phyloP scores from a whole-genome alignment of 805 yeast genomes.

The Saccharomycopsis sp. region DNA sequence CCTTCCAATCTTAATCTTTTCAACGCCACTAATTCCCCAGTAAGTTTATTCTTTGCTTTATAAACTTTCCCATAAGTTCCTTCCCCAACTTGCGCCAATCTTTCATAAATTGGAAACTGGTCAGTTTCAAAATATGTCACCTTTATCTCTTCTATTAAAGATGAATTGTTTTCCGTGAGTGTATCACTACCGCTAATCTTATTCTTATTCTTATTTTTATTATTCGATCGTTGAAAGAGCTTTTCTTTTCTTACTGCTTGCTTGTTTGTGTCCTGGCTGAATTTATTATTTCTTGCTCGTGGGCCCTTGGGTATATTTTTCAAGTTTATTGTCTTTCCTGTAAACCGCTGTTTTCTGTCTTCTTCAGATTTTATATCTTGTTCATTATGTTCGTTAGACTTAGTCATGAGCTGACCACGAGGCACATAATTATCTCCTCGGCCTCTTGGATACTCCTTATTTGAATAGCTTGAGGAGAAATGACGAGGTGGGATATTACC shows the following conservation, averaged over 20 bases:
- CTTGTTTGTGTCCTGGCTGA: not conserved
- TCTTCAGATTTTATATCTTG: not conserved
- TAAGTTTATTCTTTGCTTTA: slow-evolving; percentile 67
- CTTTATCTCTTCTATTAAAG: not conserved
- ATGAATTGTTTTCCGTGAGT: not conserved
- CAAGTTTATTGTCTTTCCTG: slow-evolving; percentile 3
- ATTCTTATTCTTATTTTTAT: not conserved
- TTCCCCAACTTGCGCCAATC: slow-evolving; percentile 92
- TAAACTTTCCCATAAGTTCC: slow-evolving; percentile 97
- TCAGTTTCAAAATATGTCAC: not conserved
- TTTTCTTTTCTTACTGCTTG: not conserved
- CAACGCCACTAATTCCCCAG: slow-evolving; percentile 74
- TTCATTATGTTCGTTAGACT: not conserved
- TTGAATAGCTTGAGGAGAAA: slow-evolving; percentile 6
- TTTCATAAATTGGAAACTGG: slow-evolving; percentile 40
- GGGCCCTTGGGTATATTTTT: slow-evolving; percentile 10
- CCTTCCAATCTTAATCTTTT: slow-evolving; percentile 77
- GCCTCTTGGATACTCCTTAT: slow-evolving; percentile 3
- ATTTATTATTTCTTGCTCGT: not conserved
- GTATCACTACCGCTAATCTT: not conserved
- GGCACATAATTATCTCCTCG: slow-evolving; percentile 7
- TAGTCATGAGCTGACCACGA: not conserved
- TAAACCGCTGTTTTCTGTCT: not conserved
- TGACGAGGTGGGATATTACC: slow-evolving; percentile 4
- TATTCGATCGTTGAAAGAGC: not conserved